phyloP scores from a whole-genome alignment of 768 basidiomycete species.

The Agrocybe chaxingu region DNA sequence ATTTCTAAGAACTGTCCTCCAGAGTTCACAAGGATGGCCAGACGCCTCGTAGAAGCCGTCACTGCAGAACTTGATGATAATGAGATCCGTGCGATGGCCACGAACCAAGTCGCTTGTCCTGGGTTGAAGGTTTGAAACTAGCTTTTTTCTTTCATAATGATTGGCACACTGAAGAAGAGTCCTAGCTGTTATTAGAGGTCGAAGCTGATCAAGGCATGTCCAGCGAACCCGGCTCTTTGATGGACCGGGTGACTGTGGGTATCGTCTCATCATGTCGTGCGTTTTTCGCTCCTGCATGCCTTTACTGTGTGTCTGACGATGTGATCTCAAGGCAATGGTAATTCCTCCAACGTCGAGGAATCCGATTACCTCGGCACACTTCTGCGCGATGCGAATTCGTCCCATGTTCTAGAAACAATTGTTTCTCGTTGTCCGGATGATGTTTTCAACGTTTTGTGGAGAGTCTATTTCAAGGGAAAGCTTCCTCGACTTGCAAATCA shows the following conservation, averaged over 20 bases:
- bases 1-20: conserved; percentile 30
- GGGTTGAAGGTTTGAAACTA: conserved; percentile 55
- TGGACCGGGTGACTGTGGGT: conserved; percentile 80
- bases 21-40: conserved; percentile 46
- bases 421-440: conserved; percentile 56
- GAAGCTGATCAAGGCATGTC: conserved; percentile 67
- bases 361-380: conserved; percentile 83
- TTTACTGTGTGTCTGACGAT: not conserved
- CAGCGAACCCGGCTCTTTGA: conserved; percentile 63
- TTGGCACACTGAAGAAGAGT: conserved; percentile 8
- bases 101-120: conserved; percentile 75
- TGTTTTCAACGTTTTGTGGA: conserved; percentile 72
- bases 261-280: conserved; percentile 63
- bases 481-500: conserved; percentile 73
- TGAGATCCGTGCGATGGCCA: conserved; percentile 75
- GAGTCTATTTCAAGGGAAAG: conserved; percentile 72
- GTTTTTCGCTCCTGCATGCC: conserved; percentile 21
- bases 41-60: conserved; percentile 47
- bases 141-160: conserved; percentile 5
- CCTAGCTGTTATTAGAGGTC: conserved; percentile 76
- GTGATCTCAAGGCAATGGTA: conserved; percentile 34
- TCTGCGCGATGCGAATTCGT: conserved; percentile 82
- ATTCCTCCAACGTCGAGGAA: conserved; percentile 37
- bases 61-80: conserved; percentile 56
- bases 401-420: conserved; percentile 85